Percentiles rank a stretch among this genome's conserved stretches.
phyloP scores from a whole-genome alignment of 192 early-diverging fungal species.

The Coemansia sp. region DNA sequence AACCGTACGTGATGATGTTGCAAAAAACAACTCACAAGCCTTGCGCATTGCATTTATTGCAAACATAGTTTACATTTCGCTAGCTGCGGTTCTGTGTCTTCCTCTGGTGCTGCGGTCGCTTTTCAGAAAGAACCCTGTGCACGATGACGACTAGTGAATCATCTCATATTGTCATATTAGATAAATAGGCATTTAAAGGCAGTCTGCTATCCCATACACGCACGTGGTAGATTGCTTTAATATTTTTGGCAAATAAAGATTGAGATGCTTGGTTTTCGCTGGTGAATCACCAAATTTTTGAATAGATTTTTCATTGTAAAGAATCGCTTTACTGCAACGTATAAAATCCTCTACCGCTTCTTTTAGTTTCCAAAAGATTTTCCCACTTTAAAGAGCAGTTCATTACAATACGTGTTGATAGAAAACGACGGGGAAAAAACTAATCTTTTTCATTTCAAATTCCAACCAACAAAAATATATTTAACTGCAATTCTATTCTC shows the following conservation, averaged over 20 bases:
- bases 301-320: neutral
- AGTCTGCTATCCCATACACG: neutral
- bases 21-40: conserved; percentile 28
- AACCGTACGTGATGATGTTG: conserved; percentile 34
- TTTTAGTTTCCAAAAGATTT: neutral
- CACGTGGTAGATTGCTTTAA: neutral
- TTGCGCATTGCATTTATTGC: conserved; percentile 25
- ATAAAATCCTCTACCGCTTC: too few species aligned
- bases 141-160: neutral
- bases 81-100: conserved; percentile 6
- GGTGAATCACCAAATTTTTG: conserved; percentile 16
- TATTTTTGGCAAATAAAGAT: too few species aligned
- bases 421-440: neutral
- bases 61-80: neutral
- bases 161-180: neutral
- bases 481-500: neutral
- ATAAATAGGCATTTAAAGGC: neutral
- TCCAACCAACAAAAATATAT: neutral
- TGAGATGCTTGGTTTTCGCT: neutral
- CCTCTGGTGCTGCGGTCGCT: neutral
- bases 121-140: neutral
- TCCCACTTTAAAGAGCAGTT: neutral
- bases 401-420: neutral
- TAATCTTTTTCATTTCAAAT: neutral
- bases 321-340: too few species aligned